A percentile compares a stretch with the other conserved stretches of the same genome.
Conservation (phyloP, 805 yeast species). For the Saturnispora bothae region DNA sequence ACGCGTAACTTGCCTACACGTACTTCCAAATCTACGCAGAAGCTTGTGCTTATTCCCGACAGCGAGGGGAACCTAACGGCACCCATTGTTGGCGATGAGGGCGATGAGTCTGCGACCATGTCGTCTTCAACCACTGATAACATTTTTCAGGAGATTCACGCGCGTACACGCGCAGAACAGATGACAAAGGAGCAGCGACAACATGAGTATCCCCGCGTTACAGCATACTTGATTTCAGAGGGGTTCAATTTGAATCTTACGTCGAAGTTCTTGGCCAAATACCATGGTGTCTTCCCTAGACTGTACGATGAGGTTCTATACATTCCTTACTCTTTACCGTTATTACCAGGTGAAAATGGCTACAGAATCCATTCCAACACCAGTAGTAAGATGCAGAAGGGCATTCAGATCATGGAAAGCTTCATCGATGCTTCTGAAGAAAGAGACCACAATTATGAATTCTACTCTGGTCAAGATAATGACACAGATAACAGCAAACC, state of each 20-base stretch:
- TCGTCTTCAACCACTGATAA: slow-evolving; percentile 22
- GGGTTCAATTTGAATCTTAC: slow-evolving; percentile 59
- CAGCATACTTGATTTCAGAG: slow-evolving; percentile 87
- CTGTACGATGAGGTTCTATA: slow-evolving; percentile 88
- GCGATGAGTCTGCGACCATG: slow-evolving; percentile 5
- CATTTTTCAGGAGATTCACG: slow-evolving; percentile 24
- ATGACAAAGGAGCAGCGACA: slow-evolving; percentile 51
- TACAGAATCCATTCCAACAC: slow-evolving; percentile 65
- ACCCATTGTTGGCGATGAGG: slow-evolving; percentile 14
- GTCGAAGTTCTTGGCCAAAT: slow-evolving; percentile 48
- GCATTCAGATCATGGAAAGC: slow-evolving; percentile 53
- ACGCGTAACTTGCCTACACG: slow-evolving; percentile 54
- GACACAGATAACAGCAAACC: slow-evolving; percentile 16
- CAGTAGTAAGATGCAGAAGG: slow-evolving; percentile 30
- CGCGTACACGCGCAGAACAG: slow-evolving; percentile 38
- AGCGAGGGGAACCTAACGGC: slow-evolving; percentile 20
- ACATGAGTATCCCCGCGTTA: slow-evolving; percentile 66
- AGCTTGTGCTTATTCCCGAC: slow-evolving; percentile 78
- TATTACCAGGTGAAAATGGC: slow-evolving; percentile 75
- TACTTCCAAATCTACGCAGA: slow-evolving; percentile 78
- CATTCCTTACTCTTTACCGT: slow-evolving; percentile 79
- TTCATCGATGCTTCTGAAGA: slow-evolving; percentile 74
- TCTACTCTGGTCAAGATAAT: slow-evolving; percentile 66
- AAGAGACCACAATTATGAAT: slow-evolving; percentile 86
- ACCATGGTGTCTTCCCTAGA: slow-evolving; percentile 80